These are phyloP conservation scores for Beta vulgaris DNA, from an alignment of 148 eudicot genomes.

Conservation along the genomic window DNA sequence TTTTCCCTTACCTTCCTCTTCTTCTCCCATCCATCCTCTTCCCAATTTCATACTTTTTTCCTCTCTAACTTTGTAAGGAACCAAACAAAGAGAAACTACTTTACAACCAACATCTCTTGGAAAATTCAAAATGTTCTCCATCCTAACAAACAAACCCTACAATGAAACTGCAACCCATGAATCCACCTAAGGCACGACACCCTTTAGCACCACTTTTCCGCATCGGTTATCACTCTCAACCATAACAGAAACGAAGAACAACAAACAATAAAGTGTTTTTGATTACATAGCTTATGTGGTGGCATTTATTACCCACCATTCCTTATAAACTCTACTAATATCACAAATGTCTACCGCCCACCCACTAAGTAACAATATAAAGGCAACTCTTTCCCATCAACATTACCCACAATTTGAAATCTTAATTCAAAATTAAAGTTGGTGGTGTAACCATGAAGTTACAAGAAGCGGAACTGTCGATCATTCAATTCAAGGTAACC, in stretches of 20 bases:
- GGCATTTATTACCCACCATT: too few relatives aligned
- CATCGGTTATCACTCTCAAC: neutral
- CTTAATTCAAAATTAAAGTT: neutral
- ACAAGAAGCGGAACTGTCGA: neutral
- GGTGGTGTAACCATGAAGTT: neutral
- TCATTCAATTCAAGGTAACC: neutral
- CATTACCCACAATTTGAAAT: neutral
- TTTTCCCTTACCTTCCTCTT: too few relatives aligned
- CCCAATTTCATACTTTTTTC: neutral
- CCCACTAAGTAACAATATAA: neutral
- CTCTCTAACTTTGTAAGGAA: too few relatives aligned
- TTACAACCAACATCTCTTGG: too few relatives aligned
- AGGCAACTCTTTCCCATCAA: neutral
- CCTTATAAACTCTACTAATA: neutral
- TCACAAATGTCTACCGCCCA: neutral
- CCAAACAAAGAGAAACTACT: neutral
- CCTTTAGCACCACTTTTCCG: neutral
- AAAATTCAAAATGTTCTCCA: too few relatives aligned
- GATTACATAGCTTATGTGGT: neutral
- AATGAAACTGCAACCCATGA: too few relatives aligned
- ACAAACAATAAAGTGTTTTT: neutral
- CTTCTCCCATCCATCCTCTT: too few relatives aligned
- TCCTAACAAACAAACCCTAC: too few relatives aligned
- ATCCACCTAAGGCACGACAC: too few relatives aligned
- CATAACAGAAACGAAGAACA: neutral